phyloP scores from a whole-genome alignment of 352 stramenopile species.

The Phytophthora macrochlamydospora region DNA sequence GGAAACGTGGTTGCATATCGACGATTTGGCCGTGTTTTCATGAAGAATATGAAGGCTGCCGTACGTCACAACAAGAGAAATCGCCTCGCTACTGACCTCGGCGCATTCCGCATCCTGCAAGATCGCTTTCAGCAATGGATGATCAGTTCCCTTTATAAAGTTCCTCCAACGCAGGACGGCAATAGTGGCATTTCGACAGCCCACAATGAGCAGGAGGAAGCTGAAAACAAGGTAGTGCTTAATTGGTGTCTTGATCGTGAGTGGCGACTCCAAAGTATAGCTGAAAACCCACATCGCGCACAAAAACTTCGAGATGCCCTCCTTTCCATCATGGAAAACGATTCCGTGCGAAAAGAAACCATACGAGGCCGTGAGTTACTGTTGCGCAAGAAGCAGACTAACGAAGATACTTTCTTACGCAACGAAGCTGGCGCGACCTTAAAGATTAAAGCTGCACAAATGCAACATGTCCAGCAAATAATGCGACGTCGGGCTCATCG shows the following conservation, averaged over 20 bases:
- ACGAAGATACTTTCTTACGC: constrained; percentile 52
- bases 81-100: constrained; percentile 57
- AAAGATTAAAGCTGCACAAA: constrained; percentile 51
- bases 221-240: constrained; percentile 29
- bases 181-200: constrained; percentile 8
- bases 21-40: constrained; percentile 40
- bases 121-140: constrained; percentile 54
- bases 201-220: constrained; percentile 12
- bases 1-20: constrained; percentile 63
- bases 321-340: constrained; percentile 34
- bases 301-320: constrained; percentile 44
- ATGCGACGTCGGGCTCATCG: constrained; percentile 50
- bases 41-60: constrained; percentile 29
- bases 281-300: constrained; percentile 39
- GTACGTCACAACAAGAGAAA: constrained; percentile 46
- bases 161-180: constrained; percentile 12
- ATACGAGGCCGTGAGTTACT: constrained; percentile 45
- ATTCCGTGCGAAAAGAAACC: constrained; percentile 32
- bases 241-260: constrained; percentile 56
- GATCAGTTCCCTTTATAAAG: constrained; percentile 39
- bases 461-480: constrained; percentile 57
- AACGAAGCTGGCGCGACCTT: constrained; percentile 51
- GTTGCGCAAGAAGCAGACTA: constrained; percentile 40
- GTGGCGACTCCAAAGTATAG: constrained; percentile 53
- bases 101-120: constrained; percentile 45